phyloP scores from a whole-genome alignment of 2,329 filamentous ascomycete species.

The Aspergillus novofumigatus region DNA sequence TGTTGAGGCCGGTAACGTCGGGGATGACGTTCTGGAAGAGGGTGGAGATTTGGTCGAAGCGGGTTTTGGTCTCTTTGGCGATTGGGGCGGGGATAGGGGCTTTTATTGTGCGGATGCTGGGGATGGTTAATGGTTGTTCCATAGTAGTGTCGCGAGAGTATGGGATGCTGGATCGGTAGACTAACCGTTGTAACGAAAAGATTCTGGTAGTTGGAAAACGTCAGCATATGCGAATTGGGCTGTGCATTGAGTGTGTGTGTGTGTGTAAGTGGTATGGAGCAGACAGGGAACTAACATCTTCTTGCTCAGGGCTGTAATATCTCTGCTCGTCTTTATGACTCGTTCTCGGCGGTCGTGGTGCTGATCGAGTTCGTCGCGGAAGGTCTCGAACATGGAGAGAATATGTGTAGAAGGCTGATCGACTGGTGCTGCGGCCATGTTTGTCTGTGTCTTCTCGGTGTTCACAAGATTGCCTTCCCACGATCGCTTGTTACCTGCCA shows the following conservation, averaged over 20 bases:
- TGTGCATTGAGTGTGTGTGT: not conserved
- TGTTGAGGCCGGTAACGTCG: slow-evolving; percentile 75
- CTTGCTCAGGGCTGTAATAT: slow-evolving; percentile 92
- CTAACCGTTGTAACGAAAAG: slow-evolving; percentile 75
- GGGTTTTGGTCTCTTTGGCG: slow-evolving; percentile 63
- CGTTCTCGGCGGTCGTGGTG: slow-evolving; percentile 90
- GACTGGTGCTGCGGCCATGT: slow-evolving; percentile 8
- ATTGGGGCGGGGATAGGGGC: slow-evolving; percentile 61
- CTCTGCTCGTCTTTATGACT: slow-evolving; percentile 83
- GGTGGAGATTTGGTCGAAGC: slow-evolving; percentile 65
- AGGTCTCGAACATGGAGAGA: slow-evolving; percentile 73
- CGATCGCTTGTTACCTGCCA: slow-evolving; percentile 37
- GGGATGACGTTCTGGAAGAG: slow-evolving; percentile 64
- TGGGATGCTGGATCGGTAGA: not conserved
- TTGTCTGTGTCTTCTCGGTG: slow-evolving; percentile 6
- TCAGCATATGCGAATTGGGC: slow-evolving; percentile 1
- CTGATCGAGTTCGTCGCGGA: slow-evolving; percentile 84
- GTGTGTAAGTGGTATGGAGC: not conserved
- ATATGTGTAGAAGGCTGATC: slow-evolving; percentile 39
- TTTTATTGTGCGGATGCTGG: slow-evolving; percentile 39
- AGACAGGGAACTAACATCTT: slow-evolving; percentile 67
- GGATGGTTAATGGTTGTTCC: not conserved
- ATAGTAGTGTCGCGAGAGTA: too few relatives aligned
- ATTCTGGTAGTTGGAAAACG: slow-evolving; percentile 52
- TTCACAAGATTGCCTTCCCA: slow-evolving; percentile 34